These are phyloP conservation scores for Backusella morwellensis DNA, from an alignment of 192 early-diverging fungal genomes.

Conservation along the genomic window DNA sequence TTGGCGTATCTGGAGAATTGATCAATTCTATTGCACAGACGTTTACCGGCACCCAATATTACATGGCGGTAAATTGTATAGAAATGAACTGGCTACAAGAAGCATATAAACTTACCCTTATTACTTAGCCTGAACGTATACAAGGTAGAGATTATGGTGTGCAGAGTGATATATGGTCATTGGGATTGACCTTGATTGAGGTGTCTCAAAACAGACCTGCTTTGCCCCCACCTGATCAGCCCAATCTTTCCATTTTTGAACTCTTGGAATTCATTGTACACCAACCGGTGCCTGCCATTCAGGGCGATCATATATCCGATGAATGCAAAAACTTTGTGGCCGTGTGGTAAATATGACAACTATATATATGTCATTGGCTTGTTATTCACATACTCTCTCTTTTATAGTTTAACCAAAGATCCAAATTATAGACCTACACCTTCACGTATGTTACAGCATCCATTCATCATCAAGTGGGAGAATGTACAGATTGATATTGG, in stretches of 20 bases:
- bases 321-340: conserved; percentile 67
- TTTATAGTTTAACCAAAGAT: conserved; percentile 70
- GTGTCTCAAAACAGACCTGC: conserved; percentile 91
- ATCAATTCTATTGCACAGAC: conserved; percentile 89
- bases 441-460: conserved; percentile 63
- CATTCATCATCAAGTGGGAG: conserved; percentile 63
- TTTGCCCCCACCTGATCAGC: conserved; percentile 63
- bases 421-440: conserved; percentile 66
- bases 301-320: conserved; percentile 57
- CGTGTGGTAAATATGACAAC: conserved; percentile 53
- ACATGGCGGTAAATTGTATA: conserved; percentile 79
- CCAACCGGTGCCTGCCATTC: conserved; percentile 71
- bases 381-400: not conserved
- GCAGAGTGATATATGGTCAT: conserved; percentile 95
- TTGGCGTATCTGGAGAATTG: conserved; percentile 92
- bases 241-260: conserved; percentile 84
- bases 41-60: conserved; percentile 96
- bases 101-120: not conserved
- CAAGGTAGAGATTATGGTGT: conserved; percentile 86
- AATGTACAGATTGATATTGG: conserved; percentile 61
- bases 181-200: conserved; percentile 93
- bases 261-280: conserved; percentile 91
- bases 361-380: not conserved
- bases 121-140: conserved; percentile 88
- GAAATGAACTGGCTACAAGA: not conserved